Conservation (phyloP, 164 flowering plant species). For the Buxus sempervirens region DNA sequence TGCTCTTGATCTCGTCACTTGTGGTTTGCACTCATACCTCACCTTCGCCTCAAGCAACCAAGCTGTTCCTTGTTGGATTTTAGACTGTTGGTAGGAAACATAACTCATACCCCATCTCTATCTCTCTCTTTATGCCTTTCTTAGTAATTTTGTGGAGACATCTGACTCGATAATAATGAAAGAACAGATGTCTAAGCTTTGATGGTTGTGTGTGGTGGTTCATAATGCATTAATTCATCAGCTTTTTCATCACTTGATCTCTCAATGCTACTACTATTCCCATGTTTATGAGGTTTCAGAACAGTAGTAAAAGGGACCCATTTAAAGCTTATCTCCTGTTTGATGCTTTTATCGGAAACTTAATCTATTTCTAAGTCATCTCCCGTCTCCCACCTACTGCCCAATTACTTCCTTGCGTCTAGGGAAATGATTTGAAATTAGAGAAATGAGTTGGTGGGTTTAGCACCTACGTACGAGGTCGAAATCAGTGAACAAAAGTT, state of each 20-base stretch:
- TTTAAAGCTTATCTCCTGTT: neutral
- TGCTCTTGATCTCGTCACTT: slow-evolving; percentile 14
- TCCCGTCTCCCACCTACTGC: neutral
- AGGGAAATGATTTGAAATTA: slow-evolving; percentile 19
- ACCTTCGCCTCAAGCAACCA: slow-evolving; percentile 18
- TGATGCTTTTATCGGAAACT: neutral
- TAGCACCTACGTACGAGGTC: slow-evolving; percentile 25
- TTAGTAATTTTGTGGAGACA: no score
- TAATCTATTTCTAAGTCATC: neutral
- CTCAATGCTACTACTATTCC: neutral
- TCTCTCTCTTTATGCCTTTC: no score
- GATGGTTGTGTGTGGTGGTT: no score
- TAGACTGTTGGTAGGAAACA: slow-evolving; percentile 39
- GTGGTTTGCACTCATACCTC: neutral
- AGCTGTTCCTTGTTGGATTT: slow-evolving; percentile 23
- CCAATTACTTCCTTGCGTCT: slow-evolving; percentile 18
- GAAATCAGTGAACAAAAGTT: slow-evolving; percentile 11
- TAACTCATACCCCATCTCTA: neutral
- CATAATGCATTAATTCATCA: no score
- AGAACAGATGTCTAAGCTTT: neutral
- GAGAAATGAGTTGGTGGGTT: slow-evolving; percentile 33
- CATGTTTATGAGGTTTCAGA: neutral
- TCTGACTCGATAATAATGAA: no score
- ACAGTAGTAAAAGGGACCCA: slow-evolving; percentile 10
- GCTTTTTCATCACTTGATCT: neutral